Evolutionary conservation across 2,329 filamentous ascomycete species (phyloP).

Genomic region (Fusarium sp.): DNA sequence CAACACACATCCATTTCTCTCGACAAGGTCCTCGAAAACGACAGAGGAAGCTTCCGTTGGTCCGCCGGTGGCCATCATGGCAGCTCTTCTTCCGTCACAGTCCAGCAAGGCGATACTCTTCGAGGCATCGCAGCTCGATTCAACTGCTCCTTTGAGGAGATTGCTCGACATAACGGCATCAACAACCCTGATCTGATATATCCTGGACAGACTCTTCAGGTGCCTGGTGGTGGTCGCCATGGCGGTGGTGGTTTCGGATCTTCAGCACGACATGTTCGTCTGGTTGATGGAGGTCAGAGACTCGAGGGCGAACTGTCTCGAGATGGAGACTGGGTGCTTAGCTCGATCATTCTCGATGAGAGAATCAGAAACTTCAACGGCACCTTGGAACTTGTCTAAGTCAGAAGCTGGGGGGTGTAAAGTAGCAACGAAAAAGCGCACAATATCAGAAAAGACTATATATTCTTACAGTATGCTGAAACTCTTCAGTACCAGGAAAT

Average conservation of each 20-base stretch:
- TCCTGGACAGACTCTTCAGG: slow-evolving; percentile 51
- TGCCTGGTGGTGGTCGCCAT: slow-evolving; percentile 44
- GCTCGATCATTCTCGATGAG: slow-evolving; percentile 48
- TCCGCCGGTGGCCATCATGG: slow-evolving; percentile 36
- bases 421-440: neutral
- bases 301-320: slow-evolving; percentile 47
- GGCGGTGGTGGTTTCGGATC: slow-evolving; percentile 45
- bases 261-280: slow-evolving; percentile 49
- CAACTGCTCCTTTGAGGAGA: slow-evolving; percentile 49
- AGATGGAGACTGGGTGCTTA: slow-evolving; percentile 45
- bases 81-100: slow-evolving; percentile 44
- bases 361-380: slow-evolving; percentile 49
- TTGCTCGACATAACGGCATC: slow-evolving; percentile 52
- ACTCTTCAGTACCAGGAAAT: too few relatives aligned
- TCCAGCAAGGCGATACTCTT: slow-evolving; percentile 55
- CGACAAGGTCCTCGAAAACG: slow-evolving; percentile 49
- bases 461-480: too few relatives aligned
- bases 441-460: neutral
- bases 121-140: slow-evolving; percentile 49
- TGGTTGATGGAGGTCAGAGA: slow-evolving; percentile 48
- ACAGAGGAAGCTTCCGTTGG: slow-evolving; percentile 52
- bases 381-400: slow-evolving; percentile 27
- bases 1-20: slow-evolving; percentile 49
- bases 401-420: neutral
- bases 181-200: slow-evolving; percentile 55